A percentile compares a stretch with the other conserved stretches of the same genome.
phyloP scores from a whole-genome alignment of 352 stramenopile species.

The Achlya hypogyna region DNA sequence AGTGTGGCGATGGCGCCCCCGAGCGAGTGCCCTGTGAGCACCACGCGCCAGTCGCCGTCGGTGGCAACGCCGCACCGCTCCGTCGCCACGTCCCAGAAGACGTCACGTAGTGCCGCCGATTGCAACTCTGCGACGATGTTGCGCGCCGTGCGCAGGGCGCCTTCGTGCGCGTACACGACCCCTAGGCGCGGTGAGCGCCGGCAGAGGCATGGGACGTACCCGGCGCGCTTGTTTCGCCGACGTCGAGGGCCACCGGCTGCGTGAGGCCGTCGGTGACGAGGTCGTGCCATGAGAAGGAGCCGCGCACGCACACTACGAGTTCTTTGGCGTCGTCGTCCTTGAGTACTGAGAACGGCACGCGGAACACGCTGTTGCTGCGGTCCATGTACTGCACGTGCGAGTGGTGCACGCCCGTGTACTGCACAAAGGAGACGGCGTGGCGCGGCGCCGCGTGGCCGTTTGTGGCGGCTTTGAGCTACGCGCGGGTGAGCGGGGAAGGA shows the following conservation, averaged over 20 bases:
- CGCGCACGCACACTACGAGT: constrained; percentile 66
- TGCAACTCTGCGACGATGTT: background rate
- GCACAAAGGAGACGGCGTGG: constrained; percentile 57
- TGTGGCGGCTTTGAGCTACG: background rate
- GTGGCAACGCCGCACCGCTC: constrained; percentile 30
- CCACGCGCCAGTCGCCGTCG: constrained; percentile 40
- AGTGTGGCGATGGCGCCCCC: constrained; percentile 67
- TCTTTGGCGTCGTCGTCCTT: constrained; percentile 48
- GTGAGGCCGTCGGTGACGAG: constrained; percentile 65
- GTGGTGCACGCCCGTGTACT: constrained; percentile 54
- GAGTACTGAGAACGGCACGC: constrained; percentile 64
- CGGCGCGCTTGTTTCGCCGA: constrained; percentile 37
- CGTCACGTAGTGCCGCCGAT: constrained; percentile 33
- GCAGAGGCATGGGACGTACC: background rate
- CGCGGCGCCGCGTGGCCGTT: constrained; percentile 38
- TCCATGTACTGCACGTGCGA: constrained; percentile 67
- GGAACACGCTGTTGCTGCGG: constrained; percentile 70
- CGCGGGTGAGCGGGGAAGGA: background rate
- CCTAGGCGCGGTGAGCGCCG: background rate
- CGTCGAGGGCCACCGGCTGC: constrained; percentile 50
- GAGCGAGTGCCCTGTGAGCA: constrained; percentile 76
- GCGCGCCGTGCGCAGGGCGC: constrained; percentile 35
- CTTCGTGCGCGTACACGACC: constrained; percentile 43
- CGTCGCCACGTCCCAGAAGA: constrained; percentile 65
- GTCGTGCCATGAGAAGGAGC: constrained; percentile 72